Percentiles rank a stretch among this genome's conserved stretches.
Conservation (phyloP, 1,139 yeast genomes). For the Saccharomyces uvarum region DNA sequence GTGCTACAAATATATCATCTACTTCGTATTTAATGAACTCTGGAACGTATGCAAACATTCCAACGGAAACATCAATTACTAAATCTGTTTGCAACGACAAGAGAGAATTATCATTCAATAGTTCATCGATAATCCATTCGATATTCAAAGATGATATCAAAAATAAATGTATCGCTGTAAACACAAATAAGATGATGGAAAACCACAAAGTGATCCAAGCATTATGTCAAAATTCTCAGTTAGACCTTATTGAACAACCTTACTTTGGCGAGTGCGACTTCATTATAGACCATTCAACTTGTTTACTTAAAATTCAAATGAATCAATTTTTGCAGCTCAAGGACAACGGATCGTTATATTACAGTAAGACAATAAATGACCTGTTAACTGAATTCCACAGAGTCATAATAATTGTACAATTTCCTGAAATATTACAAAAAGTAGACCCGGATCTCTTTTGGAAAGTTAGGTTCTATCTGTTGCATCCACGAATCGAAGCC, state of each 20-base stretch:
- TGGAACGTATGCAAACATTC: not conserved
- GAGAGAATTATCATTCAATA: not conserved
- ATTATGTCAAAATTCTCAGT: conserved; percentile 2
- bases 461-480: conserved; percentile 17
- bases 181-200: conserved; percentile 10
- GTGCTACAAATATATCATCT: not conserved
- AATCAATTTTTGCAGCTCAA: conserved; percentile 16
- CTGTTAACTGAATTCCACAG: conserved; percentile 12
- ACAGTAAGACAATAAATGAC: conserved; percentile 5
- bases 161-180: conserved; percentile 9
- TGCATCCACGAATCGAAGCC: conserved; percentile 6
- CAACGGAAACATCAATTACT: not conserved
- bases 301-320: conserved; percentile 14
- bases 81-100: not conserved
- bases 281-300: conserved; percentile 13
- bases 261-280: conserved; percentile 14
- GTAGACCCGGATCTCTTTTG: conserved; percentile 21
- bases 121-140: not conserved
- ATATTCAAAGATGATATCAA: not conserved
- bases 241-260: conserved; percentile 12
- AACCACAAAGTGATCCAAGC: conserved; percentile 10
- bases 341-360: conserved; percentile 8
- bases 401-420: conserved; percentile 16
- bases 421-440: conserved; percentile 6
- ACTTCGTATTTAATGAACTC: not conserved